These are phyloP conservation scores for Melampsora allii-populina DNA, from an alignment of 1,284 basidiomycete species.

Conservation along the genomic window DNA sequence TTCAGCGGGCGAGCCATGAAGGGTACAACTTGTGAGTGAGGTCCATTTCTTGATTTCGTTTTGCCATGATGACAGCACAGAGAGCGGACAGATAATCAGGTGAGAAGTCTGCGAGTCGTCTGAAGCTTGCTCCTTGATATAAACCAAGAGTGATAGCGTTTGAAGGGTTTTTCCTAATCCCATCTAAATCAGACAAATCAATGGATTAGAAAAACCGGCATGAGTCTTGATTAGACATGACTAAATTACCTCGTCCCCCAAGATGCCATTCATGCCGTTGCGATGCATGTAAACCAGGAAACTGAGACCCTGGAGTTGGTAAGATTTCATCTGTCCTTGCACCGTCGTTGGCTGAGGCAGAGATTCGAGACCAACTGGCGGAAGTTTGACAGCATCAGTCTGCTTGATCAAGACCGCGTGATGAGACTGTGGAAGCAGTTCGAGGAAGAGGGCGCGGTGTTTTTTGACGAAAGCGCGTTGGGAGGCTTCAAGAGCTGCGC, in stretches of 20 bases:
- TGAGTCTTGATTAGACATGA: not conserved
- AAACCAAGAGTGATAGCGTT: constrained; percentile 62
- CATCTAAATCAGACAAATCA: not conserved
- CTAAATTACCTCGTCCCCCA: constrained; percentile 63
- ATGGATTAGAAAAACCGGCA: not conserved
- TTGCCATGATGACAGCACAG: constrained; percentile 62
- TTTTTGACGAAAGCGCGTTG: constrained; percentile 3
- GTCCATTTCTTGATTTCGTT: constrained; percentile 62
- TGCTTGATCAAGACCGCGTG: not conserved
- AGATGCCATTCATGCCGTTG: constrained; percentile 64
- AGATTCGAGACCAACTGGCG: not conserved
- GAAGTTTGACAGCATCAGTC: not conserved
- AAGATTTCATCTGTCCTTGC: constrained; percentile 27
- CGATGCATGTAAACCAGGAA: constrained; percentile 61
- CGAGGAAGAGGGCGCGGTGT: constrained; percentile 4
- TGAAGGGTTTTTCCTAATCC: constrained; percentile 61
- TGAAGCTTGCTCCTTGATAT: constrained; percentile 57
- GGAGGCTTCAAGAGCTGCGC: not conserved
- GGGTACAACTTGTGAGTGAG: constrained; percentile 57
- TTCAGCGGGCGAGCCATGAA: constrained; percentile 59
- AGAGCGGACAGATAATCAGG: constrained; percentile 63
- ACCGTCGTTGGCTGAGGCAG: constrained; percentile 10
- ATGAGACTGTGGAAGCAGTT: constrained; percentile 3
- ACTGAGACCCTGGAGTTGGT: constrained; percentile 59
- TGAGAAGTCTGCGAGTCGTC: constrained; percentile 57